Evolutionary conservation across 1,139 yeast species (phyloP).

Genomic region (Yamadazyma sp.): DNA sequence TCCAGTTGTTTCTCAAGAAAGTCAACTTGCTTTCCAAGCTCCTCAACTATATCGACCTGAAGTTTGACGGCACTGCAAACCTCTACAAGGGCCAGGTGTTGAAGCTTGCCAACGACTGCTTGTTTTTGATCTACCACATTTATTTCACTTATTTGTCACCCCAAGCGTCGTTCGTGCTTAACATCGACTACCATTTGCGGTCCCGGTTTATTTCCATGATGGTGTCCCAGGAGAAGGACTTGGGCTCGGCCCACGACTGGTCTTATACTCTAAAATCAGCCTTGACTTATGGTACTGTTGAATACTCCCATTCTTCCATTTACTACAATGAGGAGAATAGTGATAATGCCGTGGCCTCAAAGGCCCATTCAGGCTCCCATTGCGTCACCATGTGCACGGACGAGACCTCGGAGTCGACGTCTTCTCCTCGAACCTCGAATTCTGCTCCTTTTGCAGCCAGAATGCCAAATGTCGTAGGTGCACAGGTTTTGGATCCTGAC

Average conservation of each 20-base stretch:
- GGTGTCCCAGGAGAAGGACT: conserved; percentile 19
- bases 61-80: conserved; percentile 3
- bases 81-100: conserved; percentile 31
- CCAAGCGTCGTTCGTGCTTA: conserved; percentile 71
- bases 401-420: background rate
- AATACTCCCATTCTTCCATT: background rate
- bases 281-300: background rate
- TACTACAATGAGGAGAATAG: background rate
- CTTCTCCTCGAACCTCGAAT: background rate
- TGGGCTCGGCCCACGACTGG: background rate
- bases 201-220: conserved; percentile 47
- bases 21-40: conserved; percentile 18
- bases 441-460: background rate
- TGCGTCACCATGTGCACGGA: background rate
- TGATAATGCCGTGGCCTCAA: background rate
- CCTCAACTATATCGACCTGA: conserved; percentile 14
- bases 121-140: conserved; percentile 59
- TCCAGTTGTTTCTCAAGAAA: conserved; percentile 40
- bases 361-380: background rate
- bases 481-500: background rate
- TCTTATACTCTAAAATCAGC: background rate
- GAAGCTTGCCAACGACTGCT: conserved; percentile 49
- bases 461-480: background rate
- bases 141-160: conserved; percentile 67
- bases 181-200: conserved; percentile 62